Conservation (phyloP, 495 filamentous ascomycete species). For the Sabuloglossum arenarium region DNA sequence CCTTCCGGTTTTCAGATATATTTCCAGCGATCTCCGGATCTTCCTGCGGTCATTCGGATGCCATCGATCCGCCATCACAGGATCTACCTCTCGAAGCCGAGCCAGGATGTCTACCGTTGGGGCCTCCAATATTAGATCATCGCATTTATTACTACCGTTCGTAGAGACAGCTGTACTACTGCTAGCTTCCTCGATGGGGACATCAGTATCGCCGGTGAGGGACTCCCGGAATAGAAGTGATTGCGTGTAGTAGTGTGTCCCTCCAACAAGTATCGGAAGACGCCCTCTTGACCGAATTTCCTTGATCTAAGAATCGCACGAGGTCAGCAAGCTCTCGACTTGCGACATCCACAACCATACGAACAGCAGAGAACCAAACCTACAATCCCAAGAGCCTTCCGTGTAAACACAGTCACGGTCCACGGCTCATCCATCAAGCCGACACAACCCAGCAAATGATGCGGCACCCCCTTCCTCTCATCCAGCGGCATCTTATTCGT, state of each 20-base stretch:
- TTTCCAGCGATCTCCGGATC: conserved; percentile 74
- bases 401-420: conserved; percentile 53
- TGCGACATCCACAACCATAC: not conserved
- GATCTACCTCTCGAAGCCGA: conserved; percentile 61
- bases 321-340: not conserved
- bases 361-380: not conserved
- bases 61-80: conserved; percentile 76
- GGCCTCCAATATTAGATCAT: conserved; percentile 52
- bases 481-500: conserved; percentile 71
- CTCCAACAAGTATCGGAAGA: conserved; percentile 80
- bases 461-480: conserved; percentile 64
- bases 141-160: conserved; percentile 6
- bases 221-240: conserved; percentile 57
- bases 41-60: conserved; percentile 84
- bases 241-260: conserved; percentile 88
- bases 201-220: conserved; percentile 27
- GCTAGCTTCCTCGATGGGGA: conserved; percentile 9
- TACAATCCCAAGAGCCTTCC: conserved; percentile 36
- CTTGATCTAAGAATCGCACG: conserved; percentile 27
- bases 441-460: conserved; percentile 72
- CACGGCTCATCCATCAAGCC: conserved; percentile 56
- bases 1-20: conserved; percentile 59
- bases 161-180: conserved; percentile 12
- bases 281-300: conserved; percentile 59
- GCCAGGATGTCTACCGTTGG: conserved; percentile 47